phyloP scores from a whole-genome alignment of 2,329 filamentous ascomycete genomes.

The Aureobasidium uvarum region DNA sequence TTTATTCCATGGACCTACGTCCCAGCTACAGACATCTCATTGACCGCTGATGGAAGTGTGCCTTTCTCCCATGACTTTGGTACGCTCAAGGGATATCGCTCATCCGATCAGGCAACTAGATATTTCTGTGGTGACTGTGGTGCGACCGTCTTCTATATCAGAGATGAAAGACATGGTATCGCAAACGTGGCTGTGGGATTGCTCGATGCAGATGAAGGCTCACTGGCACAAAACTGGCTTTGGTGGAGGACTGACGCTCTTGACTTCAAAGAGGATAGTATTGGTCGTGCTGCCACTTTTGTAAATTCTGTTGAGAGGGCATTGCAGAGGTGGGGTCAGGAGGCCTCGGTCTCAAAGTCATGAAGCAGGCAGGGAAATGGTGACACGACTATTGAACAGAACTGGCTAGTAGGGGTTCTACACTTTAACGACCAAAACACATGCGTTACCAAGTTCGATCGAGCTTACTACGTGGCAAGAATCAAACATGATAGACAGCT shows the following conservation, averaged over 20 bases:
- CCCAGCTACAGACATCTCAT: conserved; percentile 57
- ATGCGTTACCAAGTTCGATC: background rate
- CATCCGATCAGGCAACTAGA: conserved; percentile 54
- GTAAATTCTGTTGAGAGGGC: background rate
- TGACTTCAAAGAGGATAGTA: conserved; percentile 59
- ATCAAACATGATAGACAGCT: background rate
- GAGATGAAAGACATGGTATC: conserved; percentile 52
- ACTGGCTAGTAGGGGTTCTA: too few relatives aligned
- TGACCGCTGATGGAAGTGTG: conserved; percentile 38
- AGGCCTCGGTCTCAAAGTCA: background rate
- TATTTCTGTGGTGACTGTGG: conserved; percentile 64
- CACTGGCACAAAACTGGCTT: conserved; percentile 58
- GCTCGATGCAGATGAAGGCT: conserved; percentile 53
- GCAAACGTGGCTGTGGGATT: conserved; percentile 63
- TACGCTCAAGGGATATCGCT: conserved; percentile 55
- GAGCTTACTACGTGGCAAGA: background rate
- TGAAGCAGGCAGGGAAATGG: background rate
- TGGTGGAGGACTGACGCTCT: conserved; percentile 60
- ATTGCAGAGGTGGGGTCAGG: conserved; percentile 3
- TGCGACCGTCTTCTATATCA: conserved; percentile 64
- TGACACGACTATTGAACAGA: background rate
- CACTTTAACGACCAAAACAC: too few relatives aligned
- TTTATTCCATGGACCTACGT: conserved; percentile 67
- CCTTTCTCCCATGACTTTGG: conserved; percentile 40
- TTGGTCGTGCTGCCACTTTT: background rate